Conservation (phyloP, 345 rosid genomes). For the Rhizophora apiculata region DNA sequence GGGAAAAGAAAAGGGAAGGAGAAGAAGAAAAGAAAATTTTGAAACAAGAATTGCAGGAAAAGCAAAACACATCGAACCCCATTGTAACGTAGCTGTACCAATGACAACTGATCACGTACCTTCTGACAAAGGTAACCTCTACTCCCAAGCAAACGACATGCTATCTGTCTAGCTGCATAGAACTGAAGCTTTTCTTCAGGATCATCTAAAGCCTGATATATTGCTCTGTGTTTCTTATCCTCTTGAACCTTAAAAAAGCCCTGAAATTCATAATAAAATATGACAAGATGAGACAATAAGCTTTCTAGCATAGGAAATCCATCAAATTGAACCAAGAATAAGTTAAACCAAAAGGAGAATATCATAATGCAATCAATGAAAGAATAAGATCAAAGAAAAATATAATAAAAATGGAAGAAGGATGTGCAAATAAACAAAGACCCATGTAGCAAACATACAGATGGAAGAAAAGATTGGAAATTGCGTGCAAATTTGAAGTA, state of each 20-base stretch:
- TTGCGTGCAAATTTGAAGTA: too few relatives aligned
- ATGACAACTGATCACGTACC: slow-evolving; percentile 36
- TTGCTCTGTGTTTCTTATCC: slow-evolving; percentile 92
- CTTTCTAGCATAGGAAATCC: slow-evolving; percentile 4
- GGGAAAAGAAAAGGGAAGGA: not conserved
- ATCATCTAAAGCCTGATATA: slow-evolving; percentile 66
- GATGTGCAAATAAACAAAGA: too few relatives aligned
- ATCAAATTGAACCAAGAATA: not conserved
- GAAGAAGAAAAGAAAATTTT: not conserved
- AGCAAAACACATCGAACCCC: slow-evolving; percentile 1
- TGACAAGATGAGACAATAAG: not conserved
- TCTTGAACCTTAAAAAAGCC: slow-evolving; percentile 67
- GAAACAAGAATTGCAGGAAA: not conserved
- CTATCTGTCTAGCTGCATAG: slow-evolving; percentile 85
- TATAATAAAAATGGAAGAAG: too few relatives aligned
- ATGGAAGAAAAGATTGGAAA: too few relatives aligned
- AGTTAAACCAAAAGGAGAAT: not conserved
- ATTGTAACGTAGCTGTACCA: not conserved
- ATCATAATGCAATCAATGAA: too few relatives aligned
- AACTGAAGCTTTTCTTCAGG: slow-evolving; percentile 72
- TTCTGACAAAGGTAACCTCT: slow-evolving; percentile 87
- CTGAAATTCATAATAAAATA: slow-evolving; percentile 29
- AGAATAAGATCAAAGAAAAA: too few relatives aligned
- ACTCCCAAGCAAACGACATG: slow-evolving; percentile 86
- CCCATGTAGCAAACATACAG: too few relatives aligned